phyloP scores from a whole-genome alignment of 768 basidiomycete species.

The Auricularia cornea region DNA sequence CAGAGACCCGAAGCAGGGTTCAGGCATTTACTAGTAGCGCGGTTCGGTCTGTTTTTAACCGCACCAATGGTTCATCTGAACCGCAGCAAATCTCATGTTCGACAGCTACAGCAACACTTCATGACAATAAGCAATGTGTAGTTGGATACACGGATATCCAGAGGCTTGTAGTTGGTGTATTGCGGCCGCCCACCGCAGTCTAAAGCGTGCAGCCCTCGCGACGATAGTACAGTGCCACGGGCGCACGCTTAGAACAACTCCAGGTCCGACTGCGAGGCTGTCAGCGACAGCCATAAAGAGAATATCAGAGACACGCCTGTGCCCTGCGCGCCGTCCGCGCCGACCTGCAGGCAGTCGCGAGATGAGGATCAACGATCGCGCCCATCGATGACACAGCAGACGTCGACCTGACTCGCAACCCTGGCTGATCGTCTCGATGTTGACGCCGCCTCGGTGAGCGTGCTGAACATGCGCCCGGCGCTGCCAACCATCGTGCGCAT shows the following conservation, averaged over 20 bases:
- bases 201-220: too few species aligned
- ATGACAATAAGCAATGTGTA: too few species aligned
- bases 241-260: slow-evolving; percentile 15
- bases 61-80: too few species aligned
- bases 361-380: slow-evolving; percentile 86
- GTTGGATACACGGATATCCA: too few species aligned
- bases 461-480: slow-evolving; percentile 90
- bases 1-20: too few species aligned
- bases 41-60: too few species aligned
- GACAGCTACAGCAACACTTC: too few species aligned
- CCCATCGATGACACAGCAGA: slow-evolving; percentile 84
- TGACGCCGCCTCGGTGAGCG: slow-evolving; percentile 87
- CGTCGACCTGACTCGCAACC: slow-evolving; percentile 95
- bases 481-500: slow-evolving; percentile 96
- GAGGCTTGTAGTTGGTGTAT: too few species aligned
- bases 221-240: too few species aligned
- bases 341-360: slow-evolving; percentile 77
- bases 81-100: too few species aligned
- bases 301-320: slow-evolving; percentile 10
- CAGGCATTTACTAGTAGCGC: too few species aligned
- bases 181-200: too few species aligned
- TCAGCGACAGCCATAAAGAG: neutral
- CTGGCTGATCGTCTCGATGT: slow-evolving; percentile 99
- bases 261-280: slow-evolving; percentile 15
- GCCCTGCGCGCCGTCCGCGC: slow-evolving; percentile 18